Percentiles rank a stretch among this genome's conserved stretches.
Evolutionary conservation across 2,329 filamentous ascomycete species (phyloP).

Genomic region (Fusarium mexicanum): DNA sequence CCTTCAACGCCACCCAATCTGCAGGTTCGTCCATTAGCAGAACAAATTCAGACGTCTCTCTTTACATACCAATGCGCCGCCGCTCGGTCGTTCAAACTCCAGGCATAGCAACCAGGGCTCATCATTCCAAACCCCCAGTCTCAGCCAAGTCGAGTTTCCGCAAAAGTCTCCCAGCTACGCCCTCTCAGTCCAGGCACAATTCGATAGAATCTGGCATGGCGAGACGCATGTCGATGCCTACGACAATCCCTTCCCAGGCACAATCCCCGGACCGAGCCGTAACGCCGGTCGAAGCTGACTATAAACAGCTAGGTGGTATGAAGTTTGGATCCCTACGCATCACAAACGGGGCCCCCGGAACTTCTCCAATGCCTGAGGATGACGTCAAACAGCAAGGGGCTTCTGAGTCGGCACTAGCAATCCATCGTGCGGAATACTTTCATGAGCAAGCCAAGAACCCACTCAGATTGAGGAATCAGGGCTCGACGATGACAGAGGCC

Average conservation of each 20-base stretch:
- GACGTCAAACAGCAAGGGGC: constrained; percentile 11
- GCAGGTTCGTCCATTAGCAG: constrained; percentile 33
- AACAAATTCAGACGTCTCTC: constrained; percentile 58
- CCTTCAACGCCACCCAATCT: constrained; percentile 32
- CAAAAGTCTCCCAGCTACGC: constrained; percentile 52
- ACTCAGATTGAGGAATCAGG: not conserved
- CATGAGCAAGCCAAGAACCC: constrained; percentile 7
- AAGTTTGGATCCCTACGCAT: constrained; percentile 71
- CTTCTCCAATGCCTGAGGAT: constrained; percentile 51
- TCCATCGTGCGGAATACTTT: constrained; percentile 16
- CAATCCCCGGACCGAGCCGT: constrained; percentile 41
- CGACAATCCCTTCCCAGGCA: constrained; percentile 20
- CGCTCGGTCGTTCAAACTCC: constrained; percentile 60
- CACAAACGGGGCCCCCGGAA: constrained; percentile 65
- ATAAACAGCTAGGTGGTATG: constrained; percentile 68
- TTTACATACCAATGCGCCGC: constrained; percentile 59
- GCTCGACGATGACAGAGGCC: not conserved
- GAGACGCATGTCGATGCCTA: constrained; percentile 50
- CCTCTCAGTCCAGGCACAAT: constrained; percentile 50
- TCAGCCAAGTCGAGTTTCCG: constrained; percentile 48
- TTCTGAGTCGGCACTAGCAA: constrained; percentile 4
- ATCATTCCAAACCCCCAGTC: constrained; percentile 35
- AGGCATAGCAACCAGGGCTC: constrained; percentile 58
- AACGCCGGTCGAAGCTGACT: constrained; percentile 63
- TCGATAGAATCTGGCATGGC: constrained; percentile 52